Percentiles rank a stretch among this genome's conserved stretches.
These are phyloP conservation scores for Colletotrichum endophyticum DNA, from an alignment of 2,329 filamentous ascomycete species.

Conservation along the genomic window DNA sequence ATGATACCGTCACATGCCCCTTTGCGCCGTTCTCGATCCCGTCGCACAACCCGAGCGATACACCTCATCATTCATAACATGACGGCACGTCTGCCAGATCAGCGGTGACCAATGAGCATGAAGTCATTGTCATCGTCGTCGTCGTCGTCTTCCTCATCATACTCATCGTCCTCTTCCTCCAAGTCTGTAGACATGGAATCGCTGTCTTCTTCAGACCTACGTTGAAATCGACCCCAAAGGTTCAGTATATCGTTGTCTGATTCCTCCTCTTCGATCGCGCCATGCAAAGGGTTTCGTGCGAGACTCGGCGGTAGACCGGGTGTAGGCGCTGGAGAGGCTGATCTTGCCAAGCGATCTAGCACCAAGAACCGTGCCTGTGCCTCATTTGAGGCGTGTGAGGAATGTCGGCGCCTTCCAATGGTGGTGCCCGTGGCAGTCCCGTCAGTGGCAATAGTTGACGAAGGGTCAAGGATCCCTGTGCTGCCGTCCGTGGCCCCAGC, in stretches of 20 bases:
- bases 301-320: not conserved
- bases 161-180: constrained; percentile 47
- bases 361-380: constrained; percentile 34
- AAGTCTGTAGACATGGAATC: constrained; percentile 36
- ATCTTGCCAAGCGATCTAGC: constrained; percentile 43
- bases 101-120: constrained; percentile 54
- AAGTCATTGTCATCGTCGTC: constrained; percentile 58
- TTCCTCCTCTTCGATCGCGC: constrained; percentile 42
- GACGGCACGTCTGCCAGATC: constrained; percentile 18
- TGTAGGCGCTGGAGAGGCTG: constrained; percentile 7
- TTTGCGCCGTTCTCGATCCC: constrained; percentile 1
- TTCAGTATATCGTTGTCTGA: constrained; percentile 52
- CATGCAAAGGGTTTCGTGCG: constrained; percentile 15
- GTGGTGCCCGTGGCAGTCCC: not conserved
- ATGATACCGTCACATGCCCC: not conserved
- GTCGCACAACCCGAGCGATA: not conserved
- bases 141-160: constrained; percentile 50
- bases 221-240: constrained; percentile 55
- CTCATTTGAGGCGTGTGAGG: constrained; percentile 33
- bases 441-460: not conserved
- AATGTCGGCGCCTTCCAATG: constrained; percentile 38
- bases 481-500: not conserved
- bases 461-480: not conserved
- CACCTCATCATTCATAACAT: not conserved
- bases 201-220: constrained; percentile 48